phyloP scores from a whole-genome alignment of 2,329 filamentous ascomycete species.

The Calycina marina region DNA sequence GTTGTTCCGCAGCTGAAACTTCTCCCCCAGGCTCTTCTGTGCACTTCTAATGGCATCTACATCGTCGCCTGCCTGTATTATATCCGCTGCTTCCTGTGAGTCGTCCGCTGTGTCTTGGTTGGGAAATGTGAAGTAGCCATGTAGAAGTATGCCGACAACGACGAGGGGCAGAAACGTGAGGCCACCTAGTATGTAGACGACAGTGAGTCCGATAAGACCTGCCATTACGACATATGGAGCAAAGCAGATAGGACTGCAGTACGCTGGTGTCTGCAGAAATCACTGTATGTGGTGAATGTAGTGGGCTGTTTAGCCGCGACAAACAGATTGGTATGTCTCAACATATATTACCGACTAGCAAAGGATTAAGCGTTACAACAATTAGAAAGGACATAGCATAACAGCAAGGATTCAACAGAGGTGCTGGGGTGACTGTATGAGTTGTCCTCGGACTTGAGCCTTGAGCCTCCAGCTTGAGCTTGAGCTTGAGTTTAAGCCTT shows the following conservation, averaged over 20 bases:
- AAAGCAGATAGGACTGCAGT: neutral
- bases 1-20: constrained; percentile 37
- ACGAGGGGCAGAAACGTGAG: constrained; percentile 74
- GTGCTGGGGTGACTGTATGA: no score
- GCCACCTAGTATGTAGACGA: constrained; percentile 73
- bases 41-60: constrained; percentile 45
- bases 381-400: no score
- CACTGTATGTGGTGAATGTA: no score
- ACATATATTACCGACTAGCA: no score
- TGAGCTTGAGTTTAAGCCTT: no score
- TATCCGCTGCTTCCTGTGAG: constrained; percentile 24
- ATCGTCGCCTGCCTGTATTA: constrained; percentile 50
- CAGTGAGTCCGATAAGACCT: constrained; percentile 36
- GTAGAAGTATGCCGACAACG: constrained; percentile 41
- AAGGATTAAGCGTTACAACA: no score
- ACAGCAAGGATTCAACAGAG: no score
- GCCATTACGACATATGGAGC: constrained; percentile 13
- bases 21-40: constrained; percentile 42
- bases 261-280: no score
- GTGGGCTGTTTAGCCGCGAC: no score
- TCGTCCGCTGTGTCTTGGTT: constrained; percentile 28
- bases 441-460: no score
- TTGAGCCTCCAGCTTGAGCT: no score
- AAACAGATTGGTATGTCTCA: no score
- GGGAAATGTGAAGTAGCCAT: constrained; percentile 57